Conservation (phyloP, 176 grass and related monocot genomes). For the Thalia dealbata region DNA sequence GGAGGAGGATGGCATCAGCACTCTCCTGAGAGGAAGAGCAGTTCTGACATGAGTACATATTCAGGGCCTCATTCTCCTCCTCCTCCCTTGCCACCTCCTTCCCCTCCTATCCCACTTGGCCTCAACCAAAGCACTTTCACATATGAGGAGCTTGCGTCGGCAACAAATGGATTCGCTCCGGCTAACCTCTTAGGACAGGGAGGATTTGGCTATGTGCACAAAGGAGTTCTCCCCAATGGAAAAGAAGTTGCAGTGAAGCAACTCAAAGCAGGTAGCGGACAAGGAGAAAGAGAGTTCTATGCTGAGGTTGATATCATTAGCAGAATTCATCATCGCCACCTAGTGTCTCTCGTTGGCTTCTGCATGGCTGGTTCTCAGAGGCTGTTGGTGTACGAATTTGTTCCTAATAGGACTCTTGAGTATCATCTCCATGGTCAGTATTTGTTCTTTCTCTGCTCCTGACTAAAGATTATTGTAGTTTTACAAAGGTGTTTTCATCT, state of each 20-base stretch:
- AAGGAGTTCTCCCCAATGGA: conserved; percentile 33
- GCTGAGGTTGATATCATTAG: conserved; percentile 56
- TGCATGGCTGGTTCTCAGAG: conserved; percentile 36
- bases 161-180: conserved; percentile 26
- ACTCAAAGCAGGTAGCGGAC: conserved; percentile 43
- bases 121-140: conserved; percentile 47
- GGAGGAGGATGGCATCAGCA: conserved; percentile 15
- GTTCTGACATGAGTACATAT: conserved; percentile 11
- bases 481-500: background rate
- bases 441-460: background rate
- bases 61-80: conserved; percentile 24
- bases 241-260: conserved; percentile 58
- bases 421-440: conserved; percentile 27
- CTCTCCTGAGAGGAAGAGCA: background rate
- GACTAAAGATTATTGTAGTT: background rate
- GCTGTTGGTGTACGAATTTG: conserved; percentile 46
- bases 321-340: conserved; percentile 46
- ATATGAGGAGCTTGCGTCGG: conserved; percentile 31
- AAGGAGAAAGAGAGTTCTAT: conserved; percentile 51
- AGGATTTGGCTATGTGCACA: conserved; percentile 48
- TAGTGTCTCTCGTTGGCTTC: conserved; percentile 41
- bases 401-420: conserved; percentile 42
- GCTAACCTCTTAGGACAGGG: conserved; percentile 39
- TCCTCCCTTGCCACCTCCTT: conserved; percentile 21
- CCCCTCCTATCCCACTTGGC: conserved; percentile 20